Percentiles rank a stretch among this genome's conserved stretches.
Conservation (phyloP, 1,284 basidiomycete genomes). For the Apiotrichum sp. region DNA sequence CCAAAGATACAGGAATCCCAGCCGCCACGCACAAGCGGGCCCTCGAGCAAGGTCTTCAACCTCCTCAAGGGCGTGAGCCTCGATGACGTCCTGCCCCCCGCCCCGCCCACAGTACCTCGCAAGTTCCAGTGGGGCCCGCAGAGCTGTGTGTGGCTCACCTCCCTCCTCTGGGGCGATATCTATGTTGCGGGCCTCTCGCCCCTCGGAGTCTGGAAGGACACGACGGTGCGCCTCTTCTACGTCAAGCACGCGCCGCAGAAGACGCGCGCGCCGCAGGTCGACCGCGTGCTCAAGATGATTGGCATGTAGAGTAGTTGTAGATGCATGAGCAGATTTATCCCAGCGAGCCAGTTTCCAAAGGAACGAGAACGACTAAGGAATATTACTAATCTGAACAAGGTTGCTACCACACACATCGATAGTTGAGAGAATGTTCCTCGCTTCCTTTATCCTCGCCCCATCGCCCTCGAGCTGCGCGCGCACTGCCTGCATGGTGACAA, state of each 20-base stretch:
- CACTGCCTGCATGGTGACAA: too few species aligned
- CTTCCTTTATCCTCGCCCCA: too few species aligned
- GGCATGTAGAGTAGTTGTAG: constrained; percentile 18
- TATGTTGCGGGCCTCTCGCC: constrained; percentile 81
- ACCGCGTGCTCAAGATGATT: constrained; percentile 41
- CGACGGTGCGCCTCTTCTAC: constrained; percentile 76
- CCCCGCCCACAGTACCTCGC: constrained; percentile 60
- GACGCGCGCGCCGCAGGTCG: constrained; percentile 34
- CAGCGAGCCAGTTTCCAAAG: too few species aligned
- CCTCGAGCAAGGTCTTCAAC: constrained; percentile 54
- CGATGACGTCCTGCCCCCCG: constrained; percentile 66
- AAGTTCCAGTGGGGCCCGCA: constrained; percentile 86
- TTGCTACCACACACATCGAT: too few species aligned
- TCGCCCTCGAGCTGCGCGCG: too few species aligned
- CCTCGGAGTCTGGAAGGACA: constrained; percentile 78
- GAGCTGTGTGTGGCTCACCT: constrained; percentile 80
- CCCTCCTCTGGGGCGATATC: constrained; percentile 84
- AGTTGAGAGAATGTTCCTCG: too few species aligned
- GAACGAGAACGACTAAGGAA: too few species aligned
- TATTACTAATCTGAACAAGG: too few species aligned
- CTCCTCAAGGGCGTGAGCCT: constrained; percentile 58
- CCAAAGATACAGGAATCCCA: constrained; percentile 80
- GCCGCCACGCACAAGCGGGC: constrained; percentile 47
- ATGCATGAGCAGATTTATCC: too few species aligned
- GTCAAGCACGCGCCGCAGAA: constrained; percentile 64